Conservation (phyloP, 345 rosid genomes). For the Citrus hindsii region DNA sequence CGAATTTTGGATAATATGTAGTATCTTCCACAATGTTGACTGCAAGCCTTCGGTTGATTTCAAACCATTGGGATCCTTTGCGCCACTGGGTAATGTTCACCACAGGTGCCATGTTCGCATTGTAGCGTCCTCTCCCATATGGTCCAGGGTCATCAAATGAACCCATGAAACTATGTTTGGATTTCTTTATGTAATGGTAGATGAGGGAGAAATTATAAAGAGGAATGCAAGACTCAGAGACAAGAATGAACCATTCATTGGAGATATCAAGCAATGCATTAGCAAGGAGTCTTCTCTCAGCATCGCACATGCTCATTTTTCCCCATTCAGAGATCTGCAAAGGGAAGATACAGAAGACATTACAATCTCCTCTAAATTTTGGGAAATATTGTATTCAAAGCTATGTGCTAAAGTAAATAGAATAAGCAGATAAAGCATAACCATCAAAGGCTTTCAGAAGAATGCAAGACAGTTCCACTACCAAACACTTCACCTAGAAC, state of each 20-base stretch:
- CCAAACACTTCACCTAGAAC: background rate
- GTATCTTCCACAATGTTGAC: conserved; percentile 62
- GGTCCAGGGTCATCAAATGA: conserved; percentile 92
- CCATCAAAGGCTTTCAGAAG: background rate
- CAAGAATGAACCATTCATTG: conserved; percentile 82
- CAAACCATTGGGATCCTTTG: conserved; percentile 97
- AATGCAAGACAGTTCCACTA: background rate
- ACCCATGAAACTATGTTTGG: conserved; percentile 73
- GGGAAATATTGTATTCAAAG: background rate
- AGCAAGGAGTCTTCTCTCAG: conserved; percentile 87
- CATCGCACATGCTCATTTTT: conserved; percentile 95
- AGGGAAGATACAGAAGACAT: conserved; percentile 2
- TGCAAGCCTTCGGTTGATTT: conserved; percentile 72
- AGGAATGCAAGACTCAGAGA: conserved; percentile 96
- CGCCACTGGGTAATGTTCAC: conserved; percentile 78
- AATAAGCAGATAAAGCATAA: background rate
- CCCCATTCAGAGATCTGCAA: conserved; percentile 92
- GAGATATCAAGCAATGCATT: conserved; percentile 88
- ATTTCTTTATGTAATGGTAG: conserved; percentile 60
- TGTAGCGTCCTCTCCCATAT: conserved; percentile 82
- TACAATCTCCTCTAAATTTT: background rate
- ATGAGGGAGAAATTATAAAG: conserved; percentile 67
- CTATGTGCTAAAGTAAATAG: background rate
- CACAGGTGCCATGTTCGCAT: conserved; percentile 69
- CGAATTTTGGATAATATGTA: conserved; percentile 58